Evolutionary conservation across 139 green algal genomes (phyloP).

Genomic region (Coelastrella sp.): DNA sequence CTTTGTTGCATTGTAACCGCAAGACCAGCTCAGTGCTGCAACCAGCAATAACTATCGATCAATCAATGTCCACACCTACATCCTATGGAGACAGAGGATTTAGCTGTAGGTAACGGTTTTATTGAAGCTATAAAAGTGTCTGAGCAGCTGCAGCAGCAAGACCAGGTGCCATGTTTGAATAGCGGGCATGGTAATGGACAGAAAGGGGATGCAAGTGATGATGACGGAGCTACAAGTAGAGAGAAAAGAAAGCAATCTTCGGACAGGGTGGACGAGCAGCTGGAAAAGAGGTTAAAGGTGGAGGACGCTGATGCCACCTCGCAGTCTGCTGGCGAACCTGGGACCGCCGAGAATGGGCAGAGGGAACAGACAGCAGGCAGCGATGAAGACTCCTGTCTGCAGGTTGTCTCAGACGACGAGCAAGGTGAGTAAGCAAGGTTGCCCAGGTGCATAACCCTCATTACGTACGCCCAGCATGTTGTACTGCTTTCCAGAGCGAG

Average conservation of each 20-base stretch:
- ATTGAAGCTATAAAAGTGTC: neutral
- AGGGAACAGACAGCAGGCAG: neutral
- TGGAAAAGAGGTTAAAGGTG: neutral
- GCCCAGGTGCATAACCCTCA: neutral
- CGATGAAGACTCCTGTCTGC: conserved; percentile 33
- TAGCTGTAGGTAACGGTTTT: neutral
- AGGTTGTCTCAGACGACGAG: conserved; percentile 21
- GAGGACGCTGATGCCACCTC: conserved; percentile 23
- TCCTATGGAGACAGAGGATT: neutral
- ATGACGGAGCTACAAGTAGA: neutral
- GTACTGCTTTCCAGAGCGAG: neutral
- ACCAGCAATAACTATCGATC: no score
- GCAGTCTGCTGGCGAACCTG: neutral
- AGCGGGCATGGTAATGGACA: neutral
- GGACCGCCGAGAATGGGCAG: neutral
- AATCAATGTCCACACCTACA: no score
- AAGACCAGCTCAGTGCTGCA: no score
- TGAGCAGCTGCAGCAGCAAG: neutral
- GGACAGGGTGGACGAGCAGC: neutral
- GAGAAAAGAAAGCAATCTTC: neutral
- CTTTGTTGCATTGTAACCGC: no score
- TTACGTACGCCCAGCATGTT: neutral
- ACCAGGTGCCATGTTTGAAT: neutral
- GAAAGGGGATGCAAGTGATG: neutral
- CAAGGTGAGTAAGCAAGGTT: conserved; percentile 6